phyloP scores from a whole-genome alignment of 2,329 filamentous ascomycete species.

The Cryphonectria nitschkei region DNA sequence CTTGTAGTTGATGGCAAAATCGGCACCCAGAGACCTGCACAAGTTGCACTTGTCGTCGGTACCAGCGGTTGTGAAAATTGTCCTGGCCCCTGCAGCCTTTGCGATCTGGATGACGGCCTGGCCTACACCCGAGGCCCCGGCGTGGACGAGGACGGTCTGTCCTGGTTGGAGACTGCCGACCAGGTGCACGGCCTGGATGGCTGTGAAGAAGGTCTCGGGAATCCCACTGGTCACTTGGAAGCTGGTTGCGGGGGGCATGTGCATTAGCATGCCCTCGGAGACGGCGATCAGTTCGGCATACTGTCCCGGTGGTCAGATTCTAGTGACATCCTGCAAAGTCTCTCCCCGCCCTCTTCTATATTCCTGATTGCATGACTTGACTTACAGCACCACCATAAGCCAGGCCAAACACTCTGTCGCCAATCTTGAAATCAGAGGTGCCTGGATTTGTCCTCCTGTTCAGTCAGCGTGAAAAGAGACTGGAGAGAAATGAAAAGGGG shows the following conservation, averaged over 20 bases:
- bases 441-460: background rate
- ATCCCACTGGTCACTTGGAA: background rate
- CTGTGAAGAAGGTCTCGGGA: conserved; percentile 22
- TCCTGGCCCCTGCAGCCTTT: conserved; percentile 18
- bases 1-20: conserved; percentile 10
- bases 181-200: conserved; percentile 19
- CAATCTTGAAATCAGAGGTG: conserved; percentile 5
- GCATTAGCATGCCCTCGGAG: conserved; percentile 8
- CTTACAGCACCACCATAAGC: conserved; percentile 15
- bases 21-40: conserved; percentile 1
- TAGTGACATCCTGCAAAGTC: background rate
- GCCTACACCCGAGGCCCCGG: conserved; percentile 15
- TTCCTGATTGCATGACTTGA: background rate
- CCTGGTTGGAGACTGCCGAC: conserved; percentile 22
- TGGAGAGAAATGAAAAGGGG: background rate
- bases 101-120: conserved; percentile 15
- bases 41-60: conserved; percentile 6
- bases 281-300: conserved; percentile 9
- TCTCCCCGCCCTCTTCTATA: too few relatives aligned
- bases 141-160: conserved; percentile 15
- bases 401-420: conserved; percentile 2
- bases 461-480: background rate
- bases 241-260: conserved; percentile 2
- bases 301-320: background rate
- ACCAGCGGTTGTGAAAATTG: conserved; percentile 8